A percentile compares a stretch with the other conserved stretches of the same genome.
Conservation (phyloP, 495 filamentous ascomycete genomes). For the Neurospora sp. region DNA sequence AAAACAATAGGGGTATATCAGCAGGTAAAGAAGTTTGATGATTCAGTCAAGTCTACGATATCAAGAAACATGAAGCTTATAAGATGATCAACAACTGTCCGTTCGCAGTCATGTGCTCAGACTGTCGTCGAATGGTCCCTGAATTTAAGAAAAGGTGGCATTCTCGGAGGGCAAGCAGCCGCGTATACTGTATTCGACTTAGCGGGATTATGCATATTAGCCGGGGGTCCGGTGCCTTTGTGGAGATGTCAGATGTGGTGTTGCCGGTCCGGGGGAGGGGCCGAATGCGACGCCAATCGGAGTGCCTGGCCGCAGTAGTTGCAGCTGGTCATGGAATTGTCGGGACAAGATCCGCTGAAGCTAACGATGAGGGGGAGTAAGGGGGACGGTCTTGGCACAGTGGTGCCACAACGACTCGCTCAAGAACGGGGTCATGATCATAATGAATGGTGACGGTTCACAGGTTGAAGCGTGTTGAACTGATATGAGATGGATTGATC, state of each 20-base stretch:
- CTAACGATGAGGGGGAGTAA: background rate
- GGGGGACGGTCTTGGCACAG: background rate
- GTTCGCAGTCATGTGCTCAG: background rate
- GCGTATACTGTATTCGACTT: slow-evolving; percentile 19
- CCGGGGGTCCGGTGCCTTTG: background rate
- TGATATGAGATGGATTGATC: background rate
- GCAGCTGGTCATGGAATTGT: background rate
- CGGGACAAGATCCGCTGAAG: background rate
- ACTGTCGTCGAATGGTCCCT: background rate
- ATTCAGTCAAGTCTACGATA: background rate
- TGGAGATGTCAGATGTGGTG: background rate
- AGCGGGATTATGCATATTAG: slow-evolving; percentile 9
- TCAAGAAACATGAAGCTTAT: background rate
- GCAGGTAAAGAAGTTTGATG: background rate
- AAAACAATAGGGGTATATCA: background rate
- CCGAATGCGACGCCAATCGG: background rate
- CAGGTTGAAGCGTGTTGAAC: background rate
- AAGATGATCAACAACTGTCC: background rate
- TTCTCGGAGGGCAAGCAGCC: slow-evolving; percentile 24
- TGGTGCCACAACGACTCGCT: background rate
- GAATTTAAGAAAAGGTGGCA: slow-evolving; percentile 22
- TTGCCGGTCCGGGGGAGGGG: background rate
- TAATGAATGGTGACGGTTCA: background rate
- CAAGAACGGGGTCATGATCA: background rate
- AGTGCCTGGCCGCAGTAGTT: background rate